phyloP scores from a whole-genome alignment of 2,329 filamentous ascomycete species.

The Exutisphaerella laricina region DNA sequence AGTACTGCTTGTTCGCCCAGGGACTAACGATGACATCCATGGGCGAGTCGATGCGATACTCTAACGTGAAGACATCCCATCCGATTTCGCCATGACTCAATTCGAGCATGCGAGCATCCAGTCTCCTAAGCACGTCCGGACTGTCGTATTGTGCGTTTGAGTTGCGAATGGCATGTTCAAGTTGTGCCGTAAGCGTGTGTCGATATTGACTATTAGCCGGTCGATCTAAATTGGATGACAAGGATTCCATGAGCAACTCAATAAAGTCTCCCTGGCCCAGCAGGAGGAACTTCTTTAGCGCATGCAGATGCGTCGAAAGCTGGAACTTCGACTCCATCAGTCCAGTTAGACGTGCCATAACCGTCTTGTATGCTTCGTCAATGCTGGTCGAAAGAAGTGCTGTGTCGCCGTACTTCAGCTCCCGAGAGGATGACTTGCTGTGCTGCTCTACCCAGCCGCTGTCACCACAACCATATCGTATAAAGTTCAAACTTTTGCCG shows the following conservation, averaged over 20 bases:
- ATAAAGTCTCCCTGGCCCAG: conserved; percentile 97
- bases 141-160: conserved; percentile 96
- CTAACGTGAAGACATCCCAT: conserved; percentile 98
- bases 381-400: conserved; percentile 88
- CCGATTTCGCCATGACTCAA: conserved; percentile 94
- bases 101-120: conserved; percentile 98
- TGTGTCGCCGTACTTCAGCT: conserved; percentile 87
- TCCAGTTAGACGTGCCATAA: conserved; percentile 89
- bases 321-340: conserved; percentile 96
- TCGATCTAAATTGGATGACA: conserved; percentile 85
- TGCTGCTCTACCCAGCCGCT: conserved; percentile 94
- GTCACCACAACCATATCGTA: conserved; percentile 90
- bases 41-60: conserved; percentile 96
- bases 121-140: conserved; percentile 78
- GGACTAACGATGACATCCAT: conserved; percentile 96
- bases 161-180: conserved; percentile 94
- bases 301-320: conserved; percentile 83
- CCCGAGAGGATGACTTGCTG: conserved; percentile 86
- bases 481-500: conserved; percentile 96
- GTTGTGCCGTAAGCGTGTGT: conserved; percentile 92
- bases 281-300: conserved; percentile 89
- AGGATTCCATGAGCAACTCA: conserved; percentile 90
- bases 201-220: conserved; percentile 96
- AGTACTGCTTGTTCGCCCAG: conserved; percentile 90
- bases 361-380: conserved; percentile 94